Conservation (phyloP, 2,329 filamentous ascomycete genomes). For the Fusarium nisikadoi region DNA sequence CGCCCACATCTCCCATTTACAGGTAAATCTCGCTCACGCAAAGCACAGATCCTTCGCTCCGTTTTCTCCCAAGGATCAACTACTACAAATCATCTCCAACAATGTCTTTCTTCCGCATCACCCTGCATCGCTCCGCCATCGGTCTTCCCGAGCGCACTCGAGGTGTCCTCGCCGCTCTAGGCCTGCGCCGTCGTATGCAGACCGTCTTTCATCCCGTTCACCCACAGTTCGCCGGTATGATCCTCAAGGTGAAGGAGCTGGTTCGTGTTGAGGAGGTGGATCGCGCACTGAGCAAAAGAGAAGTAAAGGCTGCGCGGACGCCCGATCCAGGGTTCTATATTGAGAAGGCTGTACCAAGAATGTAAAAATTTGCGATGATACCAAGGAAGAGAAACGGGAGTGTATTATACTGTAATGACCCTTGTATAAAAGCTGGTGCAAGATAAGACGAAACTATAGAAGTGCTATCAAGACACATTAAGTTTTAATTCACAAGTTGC, state of each 20-base stretch:
- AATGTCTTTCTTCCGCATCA: slow-evolving; percentile 91
- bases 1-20: rapidly evolving
- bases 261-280: slow-evolving; percentile 85
- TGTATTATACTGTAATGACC: slow-evolving; percentile 50
- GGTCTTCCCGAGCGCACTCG: slow-evolving; percentile 83
- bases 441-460: slow-evolving; percentile 8
- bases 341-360: slow-evolving; percentile 64
- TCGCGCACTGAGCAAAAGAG: slow-evolving; percentile 67
- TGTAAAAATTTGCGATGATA: slow-evolving; percentile 7
- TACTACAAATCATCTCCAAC: background rate
- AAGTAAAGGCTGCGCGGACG: slow-evolving; percentile 77
- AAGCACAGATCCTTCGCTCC: slow-evolving; percentile 19
- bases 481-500: background rate
- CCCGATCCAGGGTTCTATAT: slow-evolving; percentile 85
- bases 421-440: slow-evolving; percentile 39
- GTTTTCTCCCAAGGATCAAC: slow-evolving; percentile 1
- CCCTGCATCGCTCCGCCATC: slow-evolving; percentile 88
- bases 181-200: slow-evolving; percentile 83
- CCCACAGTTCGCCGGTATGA: slow-evolving; percentile 85
- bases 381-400: slow-evolving; percentile 4
- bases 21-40: slow-evolving; percentile 6
- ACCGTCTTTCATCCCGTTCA: slow-evolving; percentile 91
- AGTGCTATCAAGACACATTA: slow-evolving; percentile 10
- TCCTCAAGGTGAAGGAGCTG: slow-evolving; percentile 94
- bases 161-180: slow-evolving; percentile 85